Conservation (phyloP, 768 basidiomycete genomes). For the Suillus brevipes region DNA sequence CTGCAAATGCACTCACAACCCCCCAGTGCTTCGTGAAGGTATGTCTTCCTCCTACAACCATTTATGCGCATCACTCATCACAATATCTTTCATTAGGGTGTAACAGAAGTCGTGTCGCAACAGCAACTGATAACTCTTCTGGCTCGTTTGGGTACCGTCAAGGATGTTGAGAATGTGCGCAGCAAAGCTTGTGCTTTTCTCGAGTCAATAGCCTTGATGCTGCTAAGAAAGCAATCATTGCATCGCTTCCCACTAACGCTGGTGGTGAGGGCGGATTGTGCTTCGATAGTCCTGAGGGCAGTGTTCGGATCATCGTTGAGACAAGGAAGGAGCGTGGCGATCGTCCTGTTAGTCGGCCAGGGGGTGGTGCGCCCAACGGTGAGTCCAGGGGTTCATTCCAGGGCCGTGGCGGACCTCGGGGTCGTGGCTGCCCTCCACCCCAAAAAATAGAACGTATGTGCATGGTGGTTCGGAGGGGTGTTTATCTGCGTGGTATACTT, state of each 20-base stretch:
- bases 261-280: conserved; percentile 92
- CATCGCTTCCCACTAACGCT: conserved; percentile 60
- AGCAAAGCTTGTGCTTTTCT: conserved; percentile 92
- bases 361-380: conserved; percentile 63
- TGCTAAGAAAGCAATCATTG: conserved; percentile 83
- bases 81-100: conserved; percentile 49
- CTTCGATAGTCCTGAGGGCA: conserved; percentile 58
- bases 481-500: conserved; percentile 6
- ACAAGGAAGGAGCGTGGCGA: conserved; percentile 90
- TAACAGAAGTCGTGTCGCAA: conserved; percentile 64
- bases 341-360: conserved; percentile 60
- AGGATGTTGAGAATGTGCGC: conserved; percentile 87
- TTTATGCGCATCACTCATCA: conserved; percentile 1
- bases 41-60: conserved; percentile 17
- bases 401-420: conserved; percentile 46
- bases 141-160: conserved; percentile 76
- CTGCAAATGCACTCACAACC: conserved; percentile 64
- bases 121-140: conserved; percentile 51
- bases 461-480: not conserved
- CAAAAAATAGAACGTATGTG: conserved; percentile 15
- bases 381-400: conserved; percentile 47
- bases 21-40: conserved; percentile 94
- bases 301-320: conserved; percentile 72
- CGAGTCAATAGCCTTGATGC: conserved; percentile 74
- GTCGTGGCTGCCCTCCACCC: conserved; percentile 37